Evolutionary conservation across 495 filamentous ascomycete species (phyloP), one percentile per base, ranked within the genome.

Genomic region (Neurospora africana): DNA sequence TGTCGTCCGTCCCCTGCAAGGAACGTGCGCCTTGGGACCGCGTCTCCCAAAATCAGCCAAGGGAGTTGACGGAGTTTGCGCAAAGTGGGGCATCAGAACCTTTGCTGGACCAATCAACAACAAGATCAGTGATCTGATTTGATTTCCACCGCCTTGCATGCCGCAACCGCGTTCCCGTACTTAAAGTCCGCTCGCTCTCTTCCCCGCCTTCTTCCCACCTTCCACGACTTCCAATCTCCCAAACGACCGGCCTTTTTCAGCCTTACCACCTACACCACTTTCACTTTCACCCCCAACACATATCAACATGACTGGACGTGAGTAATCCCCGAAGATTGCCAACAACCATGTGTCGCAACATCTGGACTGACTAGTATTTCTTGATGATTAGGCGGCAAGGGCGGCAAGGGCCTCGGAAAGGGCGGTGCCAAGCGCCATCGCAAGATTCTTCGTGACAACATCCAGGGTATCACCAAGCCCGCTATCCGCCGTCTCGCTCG

Each of bases 381-480:
- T 72, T 71, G 11, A 70, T 71, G 11, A 70, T 72, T 79, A 81
- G 92, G 93, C 83, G 93, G 93, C 82, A 97, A 97, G 86, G 94
- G 94, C 83, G 94, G 94, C 84, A 98, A 98, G 87, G 94, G 94
- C 81, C 94, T 97, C 78, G 94, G 95, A 77, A 90, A 90, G 86
- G 88, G 88, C 72, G 88, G 88, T 77, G 88, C 88, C 87, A 98
- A 98, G 91, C 94, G 94, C 85, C 93, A 97, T 84, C 91, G 95
- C 79, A 99, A 98, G 91, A 98, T 99, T 87, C 89, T 99, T 82
- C 93, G 95, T 82, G 95, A 98, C 91, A 98, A 98, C 91, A 97
- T 98, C 83, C 95, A 98, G 82, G 95, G 95, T 88, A 99, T 99
- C 85, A 99, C 95, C 84, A 99, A 99, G 93, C 95, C 95, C 83